phyloP scores from a whole-genome alignment of 495 filamentous ascomycete genomes.

The Aspergillus indologenus region DNA sequence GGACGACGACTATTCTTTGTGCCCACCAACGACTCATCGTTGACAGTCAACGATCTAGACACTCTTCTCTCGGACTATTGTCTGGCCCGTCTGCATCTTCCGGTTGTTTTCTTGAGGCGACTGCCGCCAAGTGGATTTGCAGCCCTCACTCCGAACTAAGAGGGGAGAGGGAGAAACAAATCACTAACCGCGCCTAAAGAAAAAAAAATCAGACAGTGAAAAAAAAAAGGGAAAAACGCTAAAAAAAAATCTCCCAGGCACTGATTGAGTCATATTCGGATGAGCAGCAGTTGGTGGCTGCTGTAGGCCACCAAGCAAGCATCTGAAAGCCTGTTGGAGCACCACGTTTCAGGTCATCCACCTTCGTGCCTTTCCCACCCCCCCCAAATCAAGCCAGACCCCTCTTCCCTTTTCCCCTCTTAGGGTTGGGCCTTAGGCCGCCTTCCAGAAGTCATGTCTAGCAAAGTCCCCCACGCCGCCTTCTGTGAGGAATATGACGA shows the following conservation, averaged over 20 bases:
- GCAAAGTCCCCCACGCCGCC: constrained; percentile 42
- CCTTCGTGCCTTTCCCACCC: constrained; percentile 14
- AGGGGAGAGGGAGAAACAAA: constrained; percentile 11
- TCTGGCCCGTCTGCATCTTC: constrained; percentile 20
- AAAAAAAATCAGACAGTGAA: constrained; percentile 16
- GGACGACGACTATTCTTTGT: constrained; percentile 17
- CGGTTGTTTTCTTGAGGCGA: constrained; percentile 14
- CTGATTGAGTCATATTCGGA: constrained; percentile 24
- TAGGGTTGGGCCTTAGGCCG: constrained; percentile 23
- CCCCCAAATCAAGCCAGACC: constrained; percentile 13
- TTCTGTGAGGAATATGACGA: constrained; percentile 58
- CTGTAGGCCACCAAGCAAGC: constrained; percentile 23
- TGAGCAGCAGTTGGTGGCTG: constrained; percentile 25
- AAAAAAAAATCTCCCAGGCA: constrained; percentile 15
- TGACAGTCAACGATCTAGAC: constrained; percentile 31
- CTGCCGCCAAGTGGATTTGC: constrained; percentile 12
- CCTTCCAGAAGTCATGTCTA: constrained; percentile 35
- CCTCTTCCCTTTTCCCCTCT: constrained; percentile 12
- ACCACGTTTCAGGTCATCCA: constrained; percentile 37
- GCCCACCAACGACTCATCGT: constrained; percentile 23
- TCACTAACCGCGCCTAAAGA: constrained; percentile 6
- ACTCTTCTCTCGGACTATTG: constrained; percentile 19
- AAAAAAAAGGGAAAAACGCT: constrained; percentile 14
- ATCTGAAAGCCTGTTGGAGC: constrained; percentile 25
- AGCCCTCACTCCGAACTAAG: constrained; percentile 6